A percentile compares a stretch with the other conserved stretches of the same genome.
Evolutionary conservation across 176 grass and related monocot species (phyloP).

Genomic region (Avena atlantica): DNA sequence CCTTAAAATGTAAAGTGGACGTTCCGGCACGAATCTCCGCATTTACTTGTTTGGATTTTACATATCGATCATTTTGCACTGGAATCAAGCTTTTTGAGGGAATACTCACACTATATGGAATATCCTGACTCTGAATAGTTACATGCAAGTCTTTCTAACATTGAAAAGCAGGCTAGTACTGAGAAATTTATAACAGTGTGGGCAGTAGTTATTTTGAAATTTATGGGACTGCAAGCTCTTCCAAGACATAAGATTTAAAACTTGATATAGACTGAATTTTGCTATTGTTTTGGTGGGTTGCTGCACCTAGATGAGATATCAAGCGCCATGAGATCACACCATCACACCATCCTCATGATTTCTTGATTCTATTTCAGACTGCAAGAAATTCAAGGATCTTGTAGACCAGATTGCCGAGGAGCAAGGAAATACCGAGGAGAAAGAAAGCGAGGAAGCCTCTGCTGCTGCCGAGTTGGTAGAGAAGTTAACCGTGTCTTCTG

Average conservation of each 20-base stretch:
- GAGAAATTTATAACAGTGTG: neutral
- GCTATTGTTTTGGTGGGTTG: neutral
- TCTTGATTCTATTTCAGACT: conserved; percentile 48
- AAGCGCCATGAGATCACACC: neutral
- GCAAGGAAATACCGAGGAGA: conserved; percentile 37
- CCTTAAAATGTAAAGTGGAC: too few species aligned
- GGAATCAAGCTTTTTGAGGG: too few species aligned
- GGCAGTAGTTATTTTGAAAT: neutral
- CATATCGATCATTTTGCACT: too few species aligned
- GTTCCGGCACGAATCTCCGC: too few species aligned
- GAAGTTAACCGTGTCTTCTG: conserved; percentile 47
- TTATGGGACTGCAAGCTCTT: neutral
- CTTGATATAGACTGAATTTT: neutral
- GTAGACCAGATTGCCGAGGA: conserved; percentile 67
- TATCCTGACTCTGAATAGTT: too few species aligned
- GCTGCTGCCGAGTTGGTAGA: conserved; percentile 52
- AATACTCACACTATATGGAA: too few species aligned
- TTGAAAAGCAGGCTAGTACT: neutral
- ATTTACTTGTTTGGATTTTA: too few species aligned
- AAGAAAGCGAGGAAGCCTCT: conserved; percentile 55
- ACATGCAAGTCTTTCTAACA: too few species aligned
- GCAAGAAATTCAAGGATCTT: conserved; percentile 71
- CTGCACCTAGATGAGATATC: neutral
- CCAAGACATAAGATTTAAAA: neutral
- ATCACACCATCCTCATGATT: neutral